Percentiles rank a stretch among this genome's conserved stretches.
Conservation (phyloP, 1,139 yeast species). For the Hyphopichia wangnamkhiaoensis region DNA sequence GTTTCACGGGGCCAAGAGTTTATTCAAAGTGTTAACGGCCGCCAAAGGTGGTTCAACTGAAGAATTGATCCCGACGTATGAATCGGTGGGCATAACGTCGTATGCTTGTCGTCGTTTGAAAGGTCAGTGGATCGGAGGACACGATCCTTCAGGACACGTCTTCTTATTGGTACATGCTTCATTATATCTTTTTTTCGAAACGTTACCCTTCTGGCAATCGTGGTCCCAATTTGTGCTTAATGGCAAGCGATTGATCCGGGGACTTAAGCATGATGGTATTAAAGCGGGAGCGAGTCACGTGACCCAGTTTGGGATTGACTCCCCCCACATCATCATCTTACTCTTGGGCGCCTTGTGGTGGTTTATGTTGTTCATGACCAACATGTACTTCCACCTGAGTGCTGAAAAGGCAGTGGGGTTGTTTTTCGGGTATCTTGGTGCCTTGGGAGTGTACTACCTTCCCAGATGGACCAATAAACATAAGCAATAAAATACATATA, state of each 20-base stretch:
- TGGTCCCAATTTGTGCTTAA: slow-evolving; percentile 14
- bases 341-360: slow-evolving; percentile 64
- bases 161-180: slow-evolving; percentile 76
- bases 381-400: slow-evolving; percentile 80
- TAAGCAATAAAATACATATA: background rate
- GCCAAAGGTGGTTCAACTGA: background rate
- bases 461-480: slow-evolving; percentile 22
- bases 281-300: slow-evolving; percentile 7
- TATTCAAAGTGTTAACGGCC: slow-evolving; percentile 3
- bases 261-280: background rate
- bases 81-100: slow-evolving; percentile 36
- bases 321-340: slow-evolving; percentile 48
- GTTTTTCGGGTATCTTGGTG: slow-evolving; percentile 56
- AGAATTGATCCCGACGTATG: slow-evolving; percentile 9
- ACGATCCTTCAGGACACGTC: slow-evolving; percentile 95
- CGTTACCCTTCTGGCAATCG: slow-evolving; percentile 42
- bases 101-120: slow-evolving; percentile 58
- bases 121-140: slow-evolving; percentile 90
- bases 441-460: slow-evolving; percentile 36
- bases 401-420: slow-evolving; percentile 72
- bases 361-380: slow-evolving; percentile 87
- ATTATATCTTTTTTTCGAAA: slow-evolving; percentile 68
- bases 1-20: slow-evolving; percentile 7
- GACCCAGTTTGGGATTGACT: slow-evolving; percentile 17
- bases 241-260: background rate